phyloP scores from a whole-genome alignment of 2,329 filamentous ascomycete species.

The Ceratocystis harringtonii region DNA sequence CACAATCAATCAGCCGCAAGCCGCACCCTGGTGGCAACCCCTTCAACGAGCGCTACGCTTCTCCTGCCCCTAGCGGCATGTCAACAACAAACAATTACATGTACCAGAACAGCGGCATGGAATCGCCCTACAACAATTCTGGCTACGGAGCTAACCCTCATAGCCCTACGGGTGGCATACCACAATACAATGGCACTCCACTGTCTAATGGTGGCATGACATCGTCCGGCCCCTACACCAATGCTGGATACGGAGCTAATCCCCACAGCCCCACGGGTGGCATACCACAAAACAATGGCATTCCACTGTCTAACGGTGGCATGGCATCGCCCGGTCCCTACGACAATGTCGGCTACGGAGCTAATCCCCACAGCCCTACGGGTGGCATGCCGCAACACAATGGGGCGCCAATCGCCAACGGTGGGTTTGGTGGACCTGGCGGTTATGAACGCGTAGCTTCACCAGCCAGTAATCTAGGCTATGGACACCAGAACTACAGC shows the following conservation, averaged over 20 bases:
- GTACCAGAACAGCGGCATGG: slow-evolving; percentile 14
- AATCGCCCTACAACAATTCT: neutral
- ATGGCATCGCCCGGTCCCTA: slow-evolving; percentile 3
- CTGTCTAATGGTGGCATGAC: slow-evolving; percentile 1
- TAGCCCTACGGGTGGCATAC: neutral
- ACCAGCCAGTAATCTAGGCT: neutral
- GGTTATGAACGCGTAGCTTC: slow-evolving; percentile 6
- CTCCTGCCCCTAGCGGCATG: neutral
- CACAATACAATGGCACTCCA: neutral
- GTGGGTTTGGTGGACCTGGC: neutral
- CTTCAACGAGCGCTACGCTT: slow-evolving; percentile 9
- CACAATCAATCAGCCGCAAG: neutral
- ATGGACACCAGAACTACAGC: neutral
- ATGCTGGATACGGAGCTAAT: neutral
- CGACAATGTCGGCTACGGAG: neutral
- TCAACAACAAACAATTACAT: neutral
- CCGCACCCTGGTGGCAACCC: neutral
- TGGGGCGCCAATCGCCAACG: neutral
- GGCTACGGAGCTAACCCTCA: neutral
- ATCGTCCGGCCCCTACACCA: neutral
- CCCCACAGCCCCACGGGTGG: neutral
- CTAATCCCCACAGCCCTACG: neutral
- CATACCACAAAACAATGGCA: neutral
- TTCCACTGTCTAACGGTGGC: neutral
- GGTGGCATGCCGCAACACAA: neutral